phyloP scores from a whole-genome alignment of 2,329 filamentous ascomycete genomes.

The Trematosphaeria pertusa region DNA sequence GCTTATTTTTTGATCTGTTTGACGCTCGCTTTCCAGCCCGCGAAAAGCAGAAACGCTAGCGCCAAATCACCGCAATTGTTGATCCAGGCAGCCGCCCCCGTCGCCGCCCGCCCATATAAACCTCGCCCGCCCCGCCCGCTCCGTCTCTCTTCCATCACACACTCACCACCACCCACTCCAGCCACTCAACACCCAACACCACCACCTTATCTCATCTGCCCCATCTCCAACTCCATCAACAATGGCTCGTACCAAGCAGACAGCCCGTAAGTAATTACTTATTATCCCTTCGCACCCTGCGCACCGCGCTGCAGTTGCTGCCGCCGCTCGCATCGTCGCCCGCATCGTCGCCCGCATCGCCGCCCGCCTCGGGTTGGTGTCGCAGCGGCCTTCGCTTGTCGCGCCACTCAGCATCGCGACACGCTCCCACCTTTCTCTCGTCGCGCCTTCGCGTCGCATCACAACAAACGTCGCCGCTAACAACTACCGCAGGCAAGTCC shows the following conservation, averaged over 20 bases:
- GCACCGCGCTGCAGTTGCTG: constrained; percentile 26
- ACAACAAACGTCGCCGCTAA: constrained; percentile 42
- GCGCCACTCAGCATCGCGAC: constrained; percentile 25
- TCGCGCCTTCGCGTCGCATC: constrained; percentile 11
- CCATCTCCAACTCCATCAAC: constrained; percentile 31
- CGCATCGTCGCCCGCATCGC: constrained; percentile 13
- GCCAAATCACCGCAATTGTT: constrained; percentile 30
- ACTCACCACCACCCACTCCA: constrained; percentile 33
- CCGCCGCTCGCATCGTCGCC: constrained; percentile 15
- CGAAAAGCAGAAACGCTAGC: constrained; percentile 22
- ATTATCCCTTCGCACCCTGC: constrained; percentile 20
- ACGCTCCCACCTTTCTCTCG: constrained; percentile 23
- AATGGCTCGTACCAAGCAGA: constrained; percentile 65
- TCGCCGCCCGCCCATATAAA: constrained; percentile 47
- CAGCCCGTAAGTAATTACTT: constrained; percentile 57
- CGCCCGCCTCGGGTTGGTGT: constrained; percentile 18
- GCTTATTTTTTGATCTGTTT: constrained; percentile 37
- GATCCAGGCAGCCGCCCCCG: constrained; percentile 45
- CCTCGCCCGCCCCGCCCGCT: constrained; percentile 42
- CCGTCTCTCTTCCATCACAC: constrained; percentile 46
- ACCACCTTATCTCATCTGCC: constrained; percentile 27
- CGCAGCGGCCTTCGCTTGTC: constrained; percentile 10
- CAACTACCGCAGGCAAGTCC: constrained; percentile 67
- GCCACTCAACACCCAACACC: constrained; percentile 30
- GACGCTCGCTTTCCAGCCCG: constrained; percentile 11